Conservation (phyloP, 2,329 filamentous ascomycete species). For the Cercospora zeina region DNA sequence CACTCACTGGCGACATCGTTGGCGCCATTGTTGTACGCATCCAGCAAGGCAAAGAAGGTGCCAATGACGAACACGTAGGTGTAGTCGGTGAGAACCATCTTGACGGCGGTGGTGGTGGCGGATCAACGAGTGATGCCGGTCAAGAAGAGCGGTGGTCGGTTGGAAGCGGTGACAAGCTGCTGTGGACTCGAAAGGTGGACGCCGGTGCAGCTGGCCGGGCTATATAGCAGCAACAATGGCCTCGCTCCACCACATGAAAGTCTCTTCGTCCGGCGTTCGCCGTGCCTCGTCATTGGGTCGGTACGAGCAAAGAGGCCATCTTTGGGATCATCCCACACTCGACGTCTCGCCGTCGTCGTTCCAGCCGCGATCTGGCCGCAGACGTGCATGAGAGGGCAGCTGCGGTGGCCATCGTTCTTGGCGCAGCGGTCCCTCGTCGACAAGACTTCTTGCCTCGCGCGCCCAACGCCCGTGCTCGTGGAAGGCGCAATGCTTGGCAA, state of each 20-base stretch:
- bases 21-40: constrained; percentile 67
- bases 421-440: background rate
- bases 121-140: constrained; percentile 1
- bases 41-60: constrained; percentile 65
- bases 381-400: background rate
- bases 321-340: background rate
- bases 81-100: constrained; percentile 53
- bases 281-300: constrained; percentile 8
- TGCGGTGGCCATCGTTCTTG: constrained; percentile 1
- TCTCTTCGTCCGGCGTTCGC: constrained; percentile 1
- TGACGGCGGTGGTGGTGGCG: constrained; percentile 26
- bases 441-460: constrained; percentile 9
- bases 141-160: background rate
- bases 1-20: constrained; percentile 58
- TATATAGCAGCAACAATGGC: constrained; percentile 8
- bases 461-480: constrained; percentile 5
- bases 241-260: background rate
- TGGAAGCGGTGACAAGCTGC: background rate
- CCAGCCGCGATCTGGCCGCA: constrained; percentile 16
- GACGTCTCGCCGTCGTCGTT: constrained; percentile 10
- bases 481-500: constrained; percentile 1
- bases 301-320: constrained; percentile 2
- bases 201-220: background rate
- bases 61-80: constrained; percentile 65
- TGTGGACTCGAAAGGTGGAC: background rate